Base-by-base conservation (phyloP, 2,329 filamentous ascomycete species). In the Venturia oleaginea region DNA sequence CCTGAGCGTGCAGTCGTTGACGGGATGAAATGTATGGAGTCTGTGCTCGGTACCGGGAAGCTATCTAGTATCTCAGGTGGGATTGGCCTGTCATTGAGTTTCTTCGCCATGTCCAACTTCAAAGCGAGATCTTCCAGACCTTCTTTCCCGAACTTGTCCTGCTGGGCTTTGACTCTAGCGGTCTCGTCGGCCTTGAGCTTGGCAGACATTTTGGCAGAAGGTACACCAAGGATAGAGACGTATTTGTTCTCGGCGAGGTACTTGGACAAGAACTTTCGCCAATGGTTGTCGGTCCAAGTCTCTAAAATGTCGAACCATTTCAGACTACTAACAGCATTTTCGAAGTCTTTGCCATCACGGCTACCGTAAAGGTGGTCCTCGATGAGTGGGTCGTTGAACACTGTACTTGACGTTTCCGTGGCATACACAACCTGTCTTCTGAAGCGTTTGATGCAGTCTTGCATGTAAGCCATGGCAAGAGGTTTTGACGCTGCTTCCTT, bases 11-110 rank as follows among this genome's bases (percentile, higher is more conserved):
- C 94, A 22, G 92, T 95, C 7, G 84, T 86, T 0, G 92, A 94
- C 68, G 92, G 84, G 70, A 97, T 95, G 76, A 99, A 97, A 73
- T 96, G 91, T 61, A 99, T 97, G 0, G 92, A 96, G 10, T 95
- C 90, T 0, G 91, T 90, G 38, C 86, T 84, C 0, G 94, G 94
- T 13, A 97, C 90, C 51, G 84, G 80, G 80, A 95, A 96, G 63
- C 85, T 81, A 66, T 91, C 88, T 17, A 99, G 81, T n/a, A 97
- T 78, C 2, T 89, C 85, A 30, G 85, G 81, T 0, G 94, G 94
- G 65, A 99, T 95, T 8, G 91, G 86, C 70, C 86, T 84, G 68
- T 97, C 91, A 71, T 97, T 99, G 75, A 92, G 89, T 22, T 86
- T 84, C 76, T 96, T 95, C 8, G 94, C 93, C 48, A 85, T 81